These are phyloP conservation scores for Tulasnella sp. DNA, from an alignment of 768 basidiomycete genomes.

Conservation along the genomic window DNA sequence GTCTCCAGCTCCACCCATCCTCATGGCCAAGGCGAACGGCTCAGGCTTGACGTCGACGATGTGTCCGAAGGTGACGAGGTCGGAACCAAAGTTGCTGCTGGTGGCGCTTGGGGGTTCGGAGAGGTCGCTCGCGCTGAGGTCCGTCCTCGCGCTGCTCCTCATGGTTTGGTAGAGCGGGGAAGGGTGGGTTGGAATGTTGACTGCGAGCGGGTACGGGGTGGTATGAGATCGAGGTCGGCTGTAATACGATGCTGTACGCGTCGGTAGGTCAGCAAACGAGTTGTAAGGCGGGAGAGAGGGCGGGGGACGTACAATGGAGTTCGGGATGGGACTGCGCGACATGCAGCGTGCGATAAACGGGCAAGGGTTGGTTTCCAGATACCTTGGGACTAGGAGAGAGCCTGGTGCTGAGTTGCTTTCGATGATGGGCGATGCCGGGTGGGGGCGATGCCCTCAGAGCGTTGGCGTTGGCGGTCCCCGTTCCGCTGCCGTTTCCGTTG, in stretches of 20 bases:
- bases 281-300: neutral
- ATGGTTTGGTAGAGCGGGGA: neutral
- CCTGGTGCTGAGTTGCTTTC: neutral
- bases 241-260: neutral
- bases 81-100: constrained; percentile 6
- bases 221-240: constrained; percentile 9
- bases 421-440: neutral
- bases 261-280: neutral
- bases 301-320: neutral
- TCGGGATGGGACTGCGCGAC: constrained; percentile 8
- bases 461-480: neutral
- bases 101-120: constrained; percentile 12
- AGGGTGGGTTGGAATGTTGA: neutral
- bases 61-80: neutral
- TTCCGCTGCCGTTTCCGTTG: neutral
- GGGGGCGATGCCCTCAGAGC: neutral
- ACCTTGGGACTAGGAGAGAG: neutral
- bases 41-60: neutral
- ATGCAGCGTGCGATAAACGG: constrained; percentile 1
- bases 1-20: neutral
- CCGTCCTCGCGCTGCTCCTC: neutral
- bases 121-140: constrained; percentile 2
- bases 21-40: neutral
- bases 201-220: neutral
- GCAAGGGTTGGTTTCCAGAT: neutral